Base-by-base conservation (phyloP, 768 basidiomycete genomes). In the Chlorophyllum brunneum region DNA sequence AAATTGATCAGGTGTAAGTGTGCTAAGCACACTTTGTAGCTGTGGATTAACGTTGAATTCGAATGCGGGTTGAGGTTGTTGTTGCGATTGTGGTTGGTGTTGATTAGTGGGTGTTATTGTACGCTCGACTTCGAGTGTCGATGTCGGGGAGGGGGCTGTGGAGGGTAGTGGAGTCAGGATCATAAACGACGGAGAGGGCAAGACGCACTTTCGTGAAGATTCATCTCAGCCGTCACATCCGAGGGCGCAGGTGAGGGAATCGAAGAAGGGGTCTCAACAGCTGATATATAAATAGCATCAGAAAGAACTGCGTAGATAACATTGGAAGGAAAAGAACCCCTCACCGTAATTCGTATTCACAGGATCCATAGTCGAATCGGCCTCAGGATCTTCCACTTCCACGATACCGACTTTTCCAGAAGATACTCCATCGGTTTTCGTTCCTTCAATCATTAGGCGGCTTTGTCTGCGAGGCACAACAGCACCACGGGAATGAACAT, bases 361-460 rank as follows among this genome's bases (percentile, higher is more conserved):
- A 20, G 2, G 9, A 33, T 46, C 31, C 53, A 16, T 48, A 54
- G 30, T 31, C 33, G n/a, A 13, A 5, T 36, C 34, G 13, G 13
- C 41, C 57, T 59, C 45, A 58, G 59, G 15, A 53, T 61, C 34
- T 54, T 54, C 62, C 55, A 57, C 61, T 46, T 66, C 62, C n/a
- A 65, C 55, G 48, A 66, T 63, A 44, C 70, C 51, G 16, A 45
- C 54, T 70, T 65, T 37, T 58, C 58, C 47, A 65, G 59, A 38
- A 64, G 68, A 63, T 74, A 72, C 60, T 75, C 16, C 34, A 16
- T 16, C 16, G 8, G 11, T 5, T 36, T 36, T 72, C 27, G 73
- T 69, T 56, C 69, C 82, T 39, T 81, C 85, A 48, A 92, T 92
- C 81, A 92, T 76, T 30, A 92, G 66, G 34, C 88, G 69, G 42